Base-by-base conservation (phyloP, 768 basidiomycete genomes). In the Russula earlei region DNA sequence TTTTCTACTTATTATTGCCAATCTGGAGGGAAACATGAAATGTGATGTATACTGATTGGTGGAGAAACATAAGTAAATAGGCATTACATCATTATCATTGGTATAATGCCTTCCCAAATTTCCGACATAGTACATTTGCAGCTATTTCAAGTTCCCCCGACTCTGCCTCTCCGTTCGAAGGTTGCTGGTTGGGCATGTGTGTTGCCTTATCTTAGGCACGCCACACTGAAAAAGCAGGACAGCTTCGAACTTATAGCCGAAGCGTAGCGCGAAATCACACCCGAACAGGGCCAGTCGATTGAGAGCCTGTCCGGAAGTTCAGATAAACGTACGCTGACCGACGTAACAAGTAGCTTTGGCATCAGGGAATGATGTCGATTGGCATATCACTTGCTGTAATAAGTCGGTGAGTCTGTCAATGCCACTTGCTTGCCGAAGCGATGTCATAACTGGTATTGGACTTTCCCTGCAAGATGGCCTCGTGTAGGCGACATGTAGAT, bases 161-260 rank as follows among this genome's bases (percentile, higher is more conserved):
- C n/a, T n/a, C n/a, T n/a, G n/a, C n/a, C n/a, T n/a, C n/a, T 86
- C 75, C 46, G 82, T 94, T 31, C 78, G 82, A 62, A 95, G 5
- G 34, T 36, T 14, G 71, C 67, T 94, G 19, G 93, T 93, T 36
- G 91, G 93, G 85, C 88, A 60, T 45, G 84, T 73, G 10, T 19
- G 5, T 5, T 5, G 9, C 31, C 15, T 33, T 10, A 15, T 54
- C 12, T 14, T 14, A 14, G 34, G 34, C n/a, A n/a, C n/a, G 34
- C n/a, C 38, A 17, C 7, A 27, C 48, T 37, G 37, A 29, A 38
- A 41, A 27, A n/a, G 46, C 9, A 5, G 15, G n/a, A 19, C 62
- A 91, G 90, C 10, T 94, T 87, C 62, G 93, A 95, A 69, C 72
- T 94, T 49, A 87, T 94, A 82, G 87, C 83, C 0, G 91, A 95